Base-by-base conservation (phyloP, 805 yeast genomes). In the Ogataea zsoltii region DNA sequence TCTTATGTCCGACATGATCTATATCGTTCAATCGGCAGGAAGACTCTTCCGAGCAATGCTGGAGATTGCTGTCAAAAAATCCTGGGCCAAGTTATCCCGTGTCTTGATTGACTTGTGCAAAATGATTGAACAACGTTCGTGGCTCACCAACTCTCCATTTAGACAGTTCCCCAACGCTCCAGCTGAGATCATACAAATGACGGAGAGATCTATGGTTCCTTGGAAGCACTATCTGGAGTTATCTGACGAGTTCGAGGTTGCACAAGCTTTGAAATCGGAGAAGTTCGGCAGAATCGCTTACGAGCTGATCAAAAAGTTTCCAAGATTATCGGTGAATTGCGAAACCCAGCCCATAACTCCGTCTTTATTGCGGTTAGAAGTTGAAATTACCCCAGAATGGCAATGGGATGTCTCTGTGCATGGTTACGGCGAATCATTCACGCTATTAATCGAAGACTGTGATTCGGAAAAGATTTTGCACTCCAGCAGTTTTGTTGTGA, bases 11-110 rank as follows among this genome's bases (percentile, higher is more conserved):
- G 99, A 94, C 69, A 89, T 91, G 96, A 75, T 88, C 3, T 94
- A 88, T 61, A 80, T 94, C 33, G 86, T 94, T 0, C 98, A 94
- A 64, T 88, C 95, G 33, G 97, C 97, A 1, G 92, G 95, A 3
- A 76, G 99, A 60, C 65, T 94, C 31, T 71, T 91, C 45, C 70
- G 97, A 46, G 97, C 98, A 0, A 76, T 95, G 51, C 82, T 77
- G 61, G 97, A 92, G 59, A 79, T 94, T 28, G 77, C 87, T 9
- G 54, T 87, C 37, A 71, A 75, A 42, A 86, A 83, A 53, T 75
- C 76, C 10, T 90, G 96, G 95, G 75, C 96, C 0, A 61, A 70
- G 16, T 63, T 85, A 12, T 71, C 96, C 0, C 77, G 75, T 52
- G 48, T 67, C 1, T 59, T 85, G 1, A 71, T 90, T 11, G 80